Conservation (phyloP, 2,329 filamentous ascomycete genomes). For the Teratosphaeria gauchensis region DNA sequence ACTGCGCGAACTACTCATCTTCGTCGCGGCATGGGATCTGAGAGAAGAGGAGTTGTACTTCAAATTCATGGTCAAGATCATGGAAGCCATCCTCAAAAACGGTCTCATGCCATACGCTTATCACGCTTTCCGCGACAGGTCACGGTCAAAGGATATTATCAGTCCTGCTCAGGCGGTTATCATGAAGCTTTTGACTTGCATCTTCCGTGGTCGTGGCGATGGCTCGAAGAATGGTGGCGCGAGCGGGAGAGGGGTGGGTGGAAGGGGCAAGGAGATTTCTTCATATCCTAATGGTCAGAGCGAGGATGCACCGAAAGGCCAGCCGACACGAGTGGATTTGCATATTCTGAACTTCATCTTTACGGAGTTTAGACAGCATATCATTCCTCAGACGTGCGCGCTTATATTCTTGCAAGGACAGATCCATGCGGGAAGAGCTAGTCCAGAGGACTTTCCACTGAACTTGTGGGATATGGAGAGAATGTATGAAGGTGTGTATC, state of each 20-base stretch:
- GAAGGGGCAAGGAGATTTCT: neutral
- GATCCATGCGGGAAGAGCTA: conserved; percentile 64
- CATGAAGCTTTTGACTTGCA: conserved; percentile 79
- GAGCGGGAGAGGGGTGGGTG: neutral
- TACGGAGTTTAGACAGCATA: conserved; percentile 81
- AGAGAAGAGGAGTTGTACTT: conserved; percentile 90
- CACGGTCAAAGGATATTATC: conserved; percentile 79
- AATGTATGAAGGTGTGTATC: conserved; percentile 86
- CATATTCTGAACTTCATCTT: conserved; percentile 80
- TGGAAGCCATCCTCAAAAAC: conserved; percentile 83
- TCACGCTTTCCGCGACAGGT: conserved; percentile 69
- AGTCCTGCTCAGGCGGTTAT: conserved; percentile 91
- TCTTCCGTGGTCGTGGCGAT: conserved; percentile 57
- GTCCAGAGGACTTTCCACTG: conserved; percentile 81
- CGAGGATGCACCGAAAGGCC: neutral
- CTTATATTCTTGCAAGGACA: conserved; percentile 88
- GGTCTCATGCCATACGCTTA: conserved; percentile 86
- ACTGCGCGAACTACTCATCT: conserved; percentile 81
- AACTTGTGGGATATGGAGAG: conserved; percentile 97
- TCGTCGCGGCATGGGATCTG: conserved; percentile 94
- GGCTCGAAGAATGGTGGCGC: conserved; percentile 3
- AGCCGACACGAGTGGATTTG: conserved; percentile 42
- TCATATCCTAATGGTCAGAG: neutral
- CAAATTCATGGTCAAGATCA: conserved; percentile 91
- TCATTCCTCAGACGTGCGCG: conserved; percentile 90